These are phyloP conservation scores for Huntiella decipiens DNA, from an alignment of 2,329 filamentous ascomycete species.

Conservation along the genomic window DNA sequence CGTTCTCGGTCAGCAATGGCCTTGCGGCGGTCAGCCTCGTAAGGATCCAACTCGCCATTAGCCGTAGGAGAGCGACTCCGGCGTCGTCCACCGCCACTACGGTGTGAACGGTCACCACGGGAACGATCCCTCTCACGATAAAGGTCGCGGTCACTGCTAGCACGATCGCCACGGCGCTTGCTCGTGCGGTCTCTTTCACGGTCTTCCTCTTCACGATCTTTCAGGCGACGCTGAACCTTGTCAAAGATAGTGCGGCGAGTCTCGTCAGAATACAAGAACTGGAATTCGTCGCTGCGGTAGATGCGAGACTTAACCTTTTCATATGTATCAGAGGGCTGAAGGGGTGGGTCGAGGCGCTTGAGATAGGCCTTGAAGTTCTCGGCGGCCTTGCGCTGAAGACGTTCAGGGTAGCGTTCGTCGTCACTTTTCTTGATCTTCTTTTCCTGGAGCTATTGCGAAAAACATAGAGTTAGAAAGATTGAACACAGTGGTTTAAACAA, in stretches of 20 bases:
- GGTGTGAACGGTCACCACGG: slow-evolving; percentile 44
- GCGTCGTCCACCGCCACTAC: slow-evolving; percentile 32
- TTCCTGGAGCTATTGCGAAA: slow-evolving; percentile 45
- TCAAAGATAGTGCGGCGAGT: slow-evolving; percentile 71
- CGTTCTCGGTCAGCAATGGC: slow-evolving; percentile 87
- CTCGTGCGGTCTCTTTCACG: slow-evolving; percentile 27
- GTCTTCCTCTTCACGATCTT: slow-evolving; percentile 80
- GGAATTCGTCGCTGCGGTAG: slow-evolving; percentile 66
- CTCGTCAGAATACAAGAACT: slow-evolving; percentile 66
- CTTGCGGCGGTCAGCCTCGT: slow-evolving; percentile 86
- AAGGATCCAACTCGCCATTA: slow-evolving; percentile 55
- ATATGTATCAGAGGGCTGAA: slow-evolving; percentile 63
- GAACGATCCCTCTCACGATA: slow-evolving; percentile 41
- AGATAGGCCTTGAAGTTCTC: slow-evolving; percentile 73
- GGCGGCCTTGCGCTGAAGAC: slow-evolving; percentile 64
- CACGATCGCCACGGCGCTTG: slow-evolving; percentile 34
- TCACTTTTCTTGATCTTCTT: slow-evolving; percentile 68
- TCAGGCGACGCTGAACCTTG: slow-evolving; percentile 76
- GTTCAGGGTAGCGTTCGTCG: slow-evolving; percentile 70
- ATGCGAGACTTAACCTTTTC: slow-evolving; percentile 70
- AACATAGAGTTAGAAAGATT: neutral
- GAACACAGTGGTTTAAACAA: neutral
- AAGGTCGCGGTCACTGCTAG: slow-evolving; percentile 29
- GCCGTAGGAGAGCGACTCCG: slow-evolving; percentile 51
- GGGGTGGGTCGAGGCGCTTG: slow-evolving; percentile 75